phyloP scores from a whole-genome alignment of 2,329 filamentous ascomycete genomes.

The Scorias spongiosa region DNA sequence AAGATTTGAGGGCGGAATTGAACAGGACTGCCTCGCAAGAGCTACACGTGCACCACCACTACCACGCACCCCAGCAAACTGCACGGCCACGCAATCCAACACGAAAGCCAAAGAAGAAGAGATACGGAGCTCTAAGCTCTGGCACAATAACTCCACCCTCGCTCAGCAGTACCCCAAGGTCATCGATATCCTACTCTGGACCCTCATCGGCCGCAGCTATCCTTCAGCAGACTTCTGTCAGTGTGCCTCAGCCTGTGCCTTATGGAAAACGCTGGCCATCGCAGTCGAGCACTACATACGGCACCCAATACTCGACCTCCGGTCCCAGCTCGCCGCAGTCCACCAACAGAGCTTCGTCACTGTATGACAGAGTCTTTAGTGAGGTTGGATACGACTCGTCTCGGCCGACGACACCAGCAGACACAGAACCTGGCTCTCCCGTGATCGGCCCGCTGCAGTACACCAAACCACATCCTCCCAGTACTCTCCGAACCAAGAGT shows the following conservation, averaged over 20 bases:
- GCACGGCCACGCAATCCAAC: constrained; percentile 19
- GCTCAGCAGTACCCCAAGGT: constrained; percentile 21
- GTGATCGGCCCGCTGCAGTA: constrained; percentile 44
- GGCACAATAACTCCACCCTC: constrained; percentile 32
- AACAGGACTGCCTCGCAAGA: constrained; percentile 53
- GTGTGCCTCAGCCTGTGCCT: constrained; percentile 35
- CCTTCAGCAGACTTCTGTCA: constrained; percentile 48
- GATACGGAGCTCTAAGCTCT: constrained; percentile 43
- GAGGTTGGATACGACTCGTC: constrained; percentile 48
- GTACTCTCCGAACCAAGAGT: constrained; percentile 13
- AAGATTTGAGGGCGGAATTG: constrained; percentile 35
- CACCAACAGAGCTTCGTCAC: constrained; percentile 48
- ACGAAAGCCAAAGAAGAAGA: constrained; percentile 57
- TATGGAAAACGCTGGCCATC: constrained; percentile 46
- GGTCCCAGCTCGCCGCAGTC: constrained; percentile 70
- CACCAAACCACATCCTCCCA: constrained; percentile 41
- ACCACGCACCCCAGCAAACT: constrained; percentile 45
- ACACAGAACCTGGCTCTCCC: constrained; percentile 42
- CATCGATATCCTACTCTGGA: constrained; percentile 25
- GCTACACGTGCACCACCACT: constrained; percentile 88
- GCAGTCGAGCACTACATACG: constrained; percentile 45
- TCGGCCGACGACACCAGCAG: constrained; percentile 68
- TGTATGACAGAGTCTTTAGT: constrained; percentile 61
- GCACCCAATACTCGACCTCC: constrained; percentile 50
- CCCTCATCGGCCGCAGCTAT: constrained; percentile 40